Conservation (phyloP, 1,139 yeast species). For the Geotrichum australiense region DNA sequence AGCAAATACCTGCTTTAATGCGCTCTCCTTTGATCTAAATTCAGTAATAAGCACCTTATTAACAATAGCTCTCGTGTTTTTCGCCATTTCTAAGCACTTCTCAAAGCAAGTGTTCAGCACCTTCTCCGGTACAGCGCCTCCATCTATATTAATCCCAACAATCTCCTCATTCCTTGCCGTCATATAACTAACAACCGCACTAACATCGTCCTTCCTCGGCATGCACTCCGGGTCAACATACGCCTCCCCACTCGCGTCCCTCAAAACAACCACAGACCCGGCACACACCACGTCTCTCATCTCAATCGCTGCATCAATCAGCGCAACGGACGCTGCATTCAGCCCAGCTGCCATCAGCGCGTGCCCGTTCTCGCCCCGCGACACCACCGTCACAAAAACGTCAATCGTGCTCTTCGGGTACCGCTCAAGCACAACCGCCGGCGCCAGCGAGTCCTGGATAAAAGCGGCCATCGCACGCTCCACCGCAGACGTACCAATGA, state of each 20-base stretch:
- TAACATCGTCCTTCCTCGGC: constrained; percentile 28
- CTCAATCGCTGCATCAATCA: constrained; percentile 80
- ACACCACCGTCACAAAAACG: constrained; percentile 62
- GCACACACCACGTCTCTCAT: constrained; percentile 70
- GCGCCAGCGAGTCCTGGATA: constrained; percentile 51
- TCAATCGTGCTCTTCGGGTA: constrained; percentile 90
- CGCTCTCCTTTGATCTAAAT: constrained; percentile 14
- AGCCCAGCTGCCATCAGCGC: constrained; percentile 37
- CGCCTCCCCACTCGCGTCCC: constrained; percentile 5
- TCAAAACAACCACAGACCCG: constrained; percentile 39
- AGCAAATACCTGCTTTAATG: too few relatives aligned
- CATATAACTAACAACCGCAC: constrained; percentile 47
- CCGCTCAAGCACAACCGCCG: constrained; percentile 57
- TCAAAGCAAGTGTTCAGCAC: constrained; percentile 18
- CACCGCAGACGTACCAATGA: constrained; percentile 33
- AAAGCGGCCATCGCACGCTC: constrained; percentile 51
- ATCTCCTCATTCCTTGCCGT: constrained; percentile 48
- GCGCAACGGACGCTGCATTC: constrained; percentile 62
- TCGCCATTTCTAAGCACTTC: constrained; percentile 7
- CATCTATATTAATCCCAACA: constrained; percentile 47
- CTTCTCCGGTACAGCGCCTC: constrained; percentile 21
- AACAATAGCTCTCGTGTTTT: constrained; percentile 10
- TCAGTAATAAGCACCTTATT: constrained; percentile 14
- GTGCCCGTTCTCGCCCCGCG: constrained; percentile 39
- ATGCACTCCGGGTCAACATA: constrained; percentile 21